Base-by-base conservation (phyloP, 1,284 basidiomycete species). In the Prillingera fragicola region DNA sequence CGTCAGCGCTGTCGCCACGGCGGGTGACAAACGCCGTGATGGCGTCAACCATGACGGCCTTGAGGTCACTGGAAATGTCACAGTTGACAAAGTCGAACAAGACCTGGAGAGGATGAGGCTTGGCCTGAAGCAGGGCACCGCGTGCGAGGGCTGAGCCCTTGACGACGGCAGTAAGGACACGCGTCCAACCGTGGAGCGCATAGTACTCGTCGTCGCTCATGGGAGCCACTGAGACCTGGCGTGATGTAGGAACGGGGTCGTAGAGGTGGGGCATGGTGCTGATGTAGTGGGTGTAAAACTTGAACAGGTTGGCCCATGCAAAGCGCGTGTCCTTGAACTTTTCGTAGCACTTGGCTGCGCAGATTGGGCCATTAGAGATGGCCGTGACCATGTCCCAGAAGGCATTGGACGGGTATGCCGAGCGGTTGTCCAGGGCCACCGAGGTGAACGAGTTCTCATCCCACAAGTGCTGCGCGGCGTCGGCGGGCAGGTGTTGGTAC, bases 311-410 rank as follows among this genome's bases (percentile, higher is more conserved):
- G 6, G 35, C 41, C 62, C 60, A 67, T 5, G 57, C 51, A n/a
- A 60, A 37, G 19, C 59, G 52, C 3, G 63, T 62, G 31, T 63
- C 61, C 43, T 64, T 63, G 45, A 69, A 50, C 46, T 56, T 59
- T 38, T 66, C 63, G 40, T 59, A 64, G 22, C 61, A 55, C 34
- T 60, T 59, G 7, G 57, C 48, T 52, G 86, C 87, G 58, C 87
- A 88, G 45, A 82, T 80, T 33, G 85, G 81, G 0, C 90, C 90
- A 36, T 83, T 82, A 0, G 88, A 80, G 18, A 94, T 76, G n/a
- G 89, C 87, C 4, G 79, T 74, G 17, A 94, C 73, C 87, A 94
- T 89, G 53, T 90, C 85, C 67, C 87, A 92, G 47, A 91, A 74
- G 0, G 88, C 84, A 54, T 80, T 81, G 17, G 82, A 76, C 75